Conservation (phyloP, 257 asterid genomes). For the Ocimum tenuiflorum region DNA sequence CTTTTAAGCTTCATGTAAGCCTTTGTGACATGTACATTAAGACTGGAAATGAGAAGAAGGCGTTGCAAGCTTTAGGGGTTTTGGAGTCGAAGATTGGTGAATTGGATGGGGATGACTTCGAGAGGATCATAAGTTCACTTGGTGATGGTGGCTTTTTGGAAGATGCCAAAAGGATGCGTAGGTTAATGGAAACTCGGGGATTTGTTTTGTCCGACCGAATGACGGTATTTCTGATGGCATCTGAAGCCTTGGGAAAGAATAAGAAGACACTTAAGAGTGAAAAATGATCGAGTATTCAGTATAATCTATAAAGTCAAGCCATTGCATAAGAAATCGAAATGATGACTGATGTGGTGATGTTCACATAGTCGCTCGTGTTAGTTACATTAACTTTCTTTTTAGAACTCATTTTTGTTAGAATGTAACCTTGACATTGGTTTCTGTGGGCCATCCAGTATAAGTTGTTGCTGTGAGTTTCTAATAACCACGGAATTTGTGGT, state of each 20-base stretch:
- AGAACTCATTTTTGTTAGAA: not conserved
- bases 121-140: constrained; percentile 56
- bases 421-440: not conserved
- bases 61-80: constrained; percentile 72
- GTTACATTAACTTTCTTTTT: not conserved
- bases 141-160: constrained; percentile 44
- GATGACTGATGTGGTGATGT: constrained; percentile 1
- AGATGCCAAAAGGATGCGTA: constrained; percentile 52
- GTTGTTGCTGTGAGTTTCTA: not conserved
- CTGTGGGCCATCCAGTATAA: not conserved
- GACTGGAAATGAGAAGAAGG: constrained; percentile 60
- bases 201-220: constrained; percentile 17
- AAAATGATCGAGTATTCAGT: not conserved
- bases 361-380: not conserved
- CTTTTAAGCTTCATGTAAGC: constrained; percentile 55
- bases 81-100: constrained; percentile 65
- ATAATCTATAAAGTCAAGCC: too few species aligned
- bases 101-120: constrained; percentile 45
- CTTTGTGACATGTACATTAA: constrained; percentile 72
- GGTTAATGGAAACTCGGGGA: constrained; percentile 56
- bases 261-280: constrained; percentile 11
- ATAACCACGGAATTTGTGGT: not conserved
- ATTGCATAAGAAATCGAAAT: too few species aligned
- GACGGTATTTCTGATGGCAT: not conserved
- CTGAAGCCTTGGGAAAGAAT: constrained; percentile 12